These are phyloP conservation scores for Mallotus repandus DNA, from an alignment of 441 rosid species.

Conservation along the genomic window DNA sequence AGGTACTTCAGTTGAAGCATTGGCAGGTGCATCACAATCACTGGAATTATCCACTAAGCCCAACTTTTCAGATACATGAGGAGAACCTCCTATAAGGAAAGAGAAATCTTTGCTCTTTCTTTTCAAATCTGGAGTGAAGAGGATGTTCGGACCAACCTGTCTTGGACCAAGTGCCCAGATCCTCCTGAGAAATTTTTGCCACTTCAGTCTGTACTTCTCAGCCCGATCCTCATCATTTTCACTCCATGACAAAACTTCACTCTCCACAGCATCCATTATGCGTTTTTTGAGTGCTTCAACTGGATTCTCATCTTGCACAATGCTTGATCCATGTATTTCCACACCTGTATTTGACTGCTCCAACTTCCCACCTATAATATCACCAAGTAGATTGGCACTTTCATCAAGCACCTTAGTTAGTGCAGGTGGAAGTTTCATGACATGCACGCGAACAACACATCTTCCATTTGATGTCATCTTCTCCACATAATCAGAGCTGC, in stretches of 20 bases:
- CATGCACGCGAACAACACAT: constrained; percentile 67
- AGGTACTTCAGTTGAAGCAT: constrained; percentile 32
- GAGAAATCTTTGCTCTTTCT: constrained; percentile 38
- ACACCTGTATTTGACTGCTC: constrained; percentile 46
- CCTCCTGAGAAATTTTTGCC: constrained; percentile 67
- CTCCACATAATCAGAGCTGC: constrained; percentile 61
- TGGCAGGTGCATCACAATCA: constrained; percentile 25
- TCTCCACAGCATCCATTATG: constrained; percentile 56
- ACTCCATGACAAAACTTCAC: constrained; percentile 42
- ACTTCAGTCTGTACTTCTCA: constrained; percentile 64
- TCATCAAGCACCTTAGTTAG: constrained; percentile 87
- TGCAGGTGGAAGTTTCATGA: constrained; percentile 70
- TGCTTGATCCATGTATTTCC: constrained; percentile 39
- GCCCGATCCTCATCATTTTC: constrained; percentile 58
- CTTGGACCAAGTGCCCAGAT: constrained; percentile 97
- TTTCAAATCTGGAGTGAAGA: constrained; percentile 66
- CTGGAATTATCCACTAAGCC: constrained; percentile 52
- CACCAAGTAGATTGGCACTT: constrained; percentile 65
- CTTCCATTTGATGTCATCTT: constrained; percentile 78
- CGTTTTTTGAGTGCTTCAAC: constrained; percentile 48
- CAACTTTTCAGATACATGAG: constrained; percentile 67
- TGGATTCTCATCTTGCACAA: constrained; percentile 47
- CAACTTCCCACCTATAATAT: constrained; percentile 60
- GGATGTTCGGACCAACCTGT: constrained; percentile 88
- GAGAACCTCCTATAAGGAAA: constrained; percentile 56